These are phyloP conservation scores for Bimuria novae-zelandiae DNA, from an alignment of 2,329 filamentous ascomycete genomes.

Conservation along the genomic window DNA sequence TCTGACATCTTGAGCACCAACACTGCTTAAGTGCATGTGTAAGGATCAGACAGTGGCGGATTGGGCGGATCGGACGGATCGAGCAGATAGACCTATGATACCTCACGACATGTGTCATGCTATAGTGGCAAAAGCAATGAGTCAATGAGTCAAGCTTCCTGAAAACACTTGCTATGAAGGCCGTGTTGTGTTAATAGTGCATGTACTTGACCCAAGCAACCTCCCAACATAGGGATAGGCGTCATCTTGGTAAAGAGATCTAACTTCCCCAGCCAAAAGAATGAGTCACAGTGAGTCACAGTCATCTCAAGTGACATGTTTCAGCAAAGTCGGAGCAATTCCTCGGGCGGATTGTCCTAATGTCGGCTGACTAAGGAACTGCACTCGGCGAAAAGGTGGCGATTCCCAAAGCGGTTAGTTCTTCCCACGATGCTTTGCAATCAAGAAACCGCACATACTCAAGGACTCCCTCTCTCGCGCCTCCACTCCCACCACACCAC, in stretches of 20 bases:
- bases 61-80: conserved; percentile 27
- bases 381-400: conserved; percentile 3
- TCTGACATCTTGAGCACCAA: conserved; percentile 92
- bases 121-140: conserved; percentile 4
- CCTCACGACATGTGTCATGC: conserved; percentile 5
- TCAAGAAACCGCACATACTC: conserved; percentile 11
- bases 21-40: conserved; percentile 44
- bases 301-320: background rate
- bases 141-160: background rate
- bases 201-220: no score
- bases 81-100: conserved; percentile 30
- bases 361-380: conserved; percentile 4
- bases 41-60: conserved; percentile 16
- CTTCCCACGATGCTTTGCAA: conserved; percentile 25
- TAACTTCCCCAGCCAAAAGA: background rate
- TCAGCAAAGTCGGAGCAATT: no score
- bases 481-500: conserved; percentile 24
- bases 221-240: background rate
- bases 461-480: conserved; percentile 21
- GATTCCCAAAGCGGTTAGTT: conserved; percentile 10
- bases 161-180: background rate
- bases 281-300: background rate
- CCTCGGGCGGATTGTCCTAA: no score
- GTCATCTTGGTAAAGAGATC: background rate
- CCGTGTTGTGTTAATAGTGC: no score